Evolutionary conservation across 768 basidiomycete genomes (phyloP).

Genomic region (Coprinopsis marcescibilis): DNA sequence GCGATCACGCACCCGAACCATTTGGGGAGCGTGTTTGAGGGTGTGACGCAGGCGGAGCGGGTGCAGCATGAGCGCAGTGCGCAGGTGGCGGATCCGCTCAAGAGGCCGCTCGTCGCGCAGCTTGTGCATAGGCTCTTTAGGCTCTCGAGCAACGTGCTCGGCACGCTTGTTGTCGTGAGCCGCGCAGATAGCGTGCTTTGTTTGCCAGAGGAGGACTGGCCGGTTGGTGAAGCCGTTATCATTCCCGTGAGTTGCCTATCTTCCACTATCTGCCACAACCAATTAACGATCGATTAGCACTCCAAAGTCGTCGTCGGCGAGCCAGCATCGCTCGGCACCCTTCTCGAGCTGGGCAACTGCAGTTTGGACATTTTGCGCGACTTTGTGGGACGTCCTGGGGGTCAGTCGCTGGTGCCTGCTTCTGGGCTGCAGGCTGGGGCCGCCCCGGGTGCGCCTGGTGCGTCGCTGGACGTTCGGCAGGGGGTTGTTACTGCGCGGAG

Average conservation of each 20-base stretch:
- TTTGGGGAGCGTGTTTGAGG: conserved; percentile 74
- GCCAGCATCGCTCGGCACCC: conserved; percentile 77
- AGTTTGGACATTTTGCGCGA: conserved; percentile 69
- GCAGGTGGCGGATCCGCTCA: conserved; percentile 57
- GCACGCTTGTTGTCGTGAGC: conserved; percentile 65
- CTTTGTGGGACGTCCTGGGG: conserved; percentile 55
- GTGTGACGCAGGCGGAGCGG: conserved; percentile 72
- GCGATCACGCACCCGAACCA: conserved; percentile 89
- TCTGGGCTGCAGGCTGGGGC: too few species aligned
- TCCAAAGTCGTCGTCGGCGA: conserved; percentile 81
- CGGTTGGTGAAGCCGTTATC: conserved; percentile 58
- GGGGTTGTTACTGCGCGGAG: conserved; percentile 53
- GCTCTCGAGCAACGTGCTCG: conserved; percentile 63
- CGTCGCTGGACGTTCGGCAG: conserved; percentile 46
- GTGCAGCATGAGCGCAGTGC: conserved; percentile 54
- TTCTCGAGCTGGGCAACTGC: conserved; percentile 79
- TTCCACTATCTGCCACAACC: not conserved
- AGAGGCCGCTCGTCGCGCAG: conserved; percentile 66
- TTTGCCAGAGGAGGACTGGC: conserved; percentile 67
- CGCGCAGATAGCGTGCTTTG: conserved; percentile 63
- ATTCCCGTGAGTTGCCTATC: conserved; percentile 53
- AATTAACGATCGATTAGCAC: conserved; percentile 43
- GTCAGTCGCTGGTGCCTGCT: conserved; percentile 55
- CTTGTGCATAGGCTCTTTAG: conserved; percentile 69
- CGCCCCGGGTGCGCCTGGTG: conserved; percentile 24